phyloP scores from a whole-genome alignment of 2,329 filamentous ascomycete genomes.

The Pseudopyrenochaeta lycopersici region DNA sequence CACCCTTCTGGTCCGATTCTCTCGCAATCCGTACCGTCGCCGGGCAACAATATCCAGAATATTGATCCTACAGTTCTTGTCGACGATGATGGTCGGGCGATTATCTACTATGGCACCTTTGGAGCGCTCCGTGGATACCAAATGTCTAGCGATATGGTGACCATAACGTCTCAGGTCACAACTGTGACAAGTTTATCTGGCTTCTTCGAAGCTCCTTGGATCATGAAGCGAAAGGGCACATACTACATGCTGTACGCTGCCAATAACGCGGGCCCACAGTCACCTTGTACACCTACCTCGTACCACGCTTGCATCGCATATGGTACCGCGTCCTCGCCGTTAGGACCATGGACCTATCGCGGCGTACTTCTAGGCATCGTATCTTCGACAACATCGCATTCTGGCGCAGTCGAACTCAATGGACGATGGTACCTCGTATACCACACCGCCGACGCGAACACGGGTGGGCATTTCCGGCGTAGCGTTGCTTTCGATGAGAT shows the following conservation, averaged over 20 bases:
- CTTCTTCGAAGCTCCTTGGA: constrained; percentile 53
- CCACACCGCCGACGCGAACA: constrained; percentile 48
- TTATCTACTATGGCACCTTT: constrained; percentile 53
- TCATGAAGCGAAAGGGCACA: constrained; percentile 47
- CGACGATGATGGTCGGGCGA: constrained; percentile 48
- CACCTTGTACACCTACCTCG: constrained; percentile 50
- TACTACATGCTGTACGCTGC: constrained; percentile 55
- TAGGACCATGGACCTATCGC: constrained; percentile 50
- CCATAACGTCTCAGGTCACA: constrained; percentile 32
- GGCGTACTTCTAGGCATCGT: constrained; percentile 48
- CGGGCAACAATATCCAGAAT: constrained; percentile 44
- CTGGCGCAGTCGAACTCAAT: constrained; percentile 30
- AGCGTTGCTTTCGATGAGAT: constrained; percentile 49
- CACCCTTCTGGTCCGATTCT: constrained; percentile 25
- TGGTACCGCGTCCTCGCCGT: constrained; percentile 45
- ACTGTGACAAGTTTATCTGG: constrained; percentile 39
- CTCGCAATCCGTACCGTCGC: too few species aligned
- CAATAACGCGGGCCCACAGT: constrained; percentile 49
- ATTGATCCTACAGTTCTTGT: constrained; percentile 53
- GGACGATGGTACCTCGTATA: constrained; percentile 34
- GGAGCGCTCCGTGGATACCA: constrained; percentile 47
- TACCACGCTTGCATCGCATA: constrained; percentile 53
- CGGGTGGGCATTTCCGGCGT: constrained; percentile 49
- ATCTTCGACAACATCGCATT: constrained; percentile 51
- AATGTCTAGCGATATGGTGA: constrained; percentile 50